phyloP scores from a whole-genome alignment of 345 rosid genomes.

The Mercurialis annua region DNA sequence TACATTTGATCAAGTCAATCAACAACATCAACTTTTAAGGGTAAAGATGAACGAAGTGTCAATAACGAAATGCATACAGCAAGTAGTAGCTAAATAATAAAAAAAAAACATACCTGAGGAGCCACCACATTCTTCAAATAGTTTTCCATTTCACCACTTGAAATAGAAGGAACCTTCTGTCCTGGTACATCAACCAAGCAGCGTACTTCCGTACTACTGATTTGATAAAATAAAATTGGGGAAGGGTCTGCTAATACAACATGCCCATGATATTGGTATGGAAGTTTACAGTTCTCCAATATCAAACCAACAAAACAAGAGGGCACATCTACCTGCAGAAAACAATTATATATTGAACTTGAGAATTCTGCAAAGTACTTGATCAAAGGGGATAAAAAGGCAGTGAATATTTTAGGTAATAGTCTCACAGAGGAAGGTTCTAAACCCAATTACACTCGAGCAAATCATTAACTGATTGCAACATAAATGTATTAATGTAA shows the following conservation, averaged over 20 bases:
- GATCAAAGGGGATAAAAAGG: background rate
- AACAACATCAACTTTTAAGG: background rate
- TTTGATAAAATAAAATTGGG: slow-evolving; percentile 30
- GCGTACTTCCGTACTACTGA: slow-evolving; percentile 29
- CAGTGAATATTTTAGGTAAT: background rate
- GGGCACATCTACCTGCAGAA: slow-evolving; percentile 31
- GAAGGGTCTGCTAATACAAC: slow-evolving; percentile 30
- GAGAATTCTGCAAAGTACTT: background rate
- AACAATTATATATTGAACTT: background rate
- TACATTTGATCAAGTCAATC: slow-evolving; percentile 4
- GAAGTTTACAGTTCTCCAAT: slow-evolving; percentile 28
- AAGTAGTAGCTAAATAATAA: background rate
- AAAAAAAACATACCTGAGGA: slow-evolving; percentile 19
- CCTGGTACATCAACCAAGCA: slow-evolving; percentile 33
- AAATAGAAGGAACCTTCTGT: slow-evolving; percentile 33
- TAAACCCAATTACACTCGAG: background rate
- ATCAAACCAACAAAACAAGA: slow-evolving; percentile 33
- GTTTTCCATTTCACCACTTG: slow-evolving; percentile 30
- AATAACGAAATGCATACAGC: background rate
- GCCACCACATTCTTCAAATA: slow-evolving; percentile 32
- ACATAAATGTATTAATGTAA: background rate
- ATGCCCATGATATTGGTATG: slow-evolving; percentile 27
- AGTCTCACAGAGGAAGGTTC: background rate
- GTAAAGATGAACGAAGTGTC: background rate
- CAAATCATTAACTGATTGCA: background rate